phyloP scores from a whole-genome alignment of 2,329 filamentous ascomycete genomes.

The Ascochyta clinopodiicola region DNA sequence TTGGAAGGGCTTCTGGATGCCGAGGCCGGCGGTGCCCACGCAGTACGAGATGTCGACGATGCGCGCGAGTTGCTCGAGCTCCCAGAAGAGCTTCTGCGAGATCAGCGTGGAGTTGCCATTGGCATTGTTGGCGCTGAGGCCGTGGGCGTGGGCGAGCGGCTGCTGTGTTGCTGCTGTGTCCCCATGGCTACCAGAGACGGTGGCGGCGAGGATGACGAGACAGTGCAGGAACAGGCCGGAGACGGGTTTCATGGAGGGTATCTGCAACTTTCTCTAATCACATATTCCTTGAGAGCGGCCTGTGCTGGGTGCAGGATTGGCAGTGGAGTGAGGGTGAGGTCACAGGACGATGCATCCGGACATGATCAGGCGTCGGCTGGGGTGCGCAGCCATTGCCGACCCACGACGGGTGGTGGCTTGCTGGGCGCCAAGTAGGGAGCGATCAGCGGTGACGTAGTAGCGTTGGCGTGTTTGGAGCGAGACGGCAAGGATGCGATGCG shows the following conservation, averaged over 20 bases:
- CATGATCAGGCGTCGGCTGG: background rate
- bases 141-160: conserved; percentile 13
- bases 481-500: conserved; percentile 1
- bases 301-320: conserved; percentile 1
- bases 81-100: conserved; percentile 72
- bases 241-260: conserved; percentile 28
- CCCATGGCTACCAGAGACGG: background rate
- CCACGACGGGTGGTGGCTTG: conserved; percentile 6
- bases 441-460: conserved; percentile 10
- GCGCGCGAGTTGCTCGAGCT: conserved; percentile 86
- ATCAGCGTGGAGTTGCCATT: conserved; percentile 52
- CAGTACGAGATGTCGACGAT: conserved; percentile 96
- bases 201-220: conserved; percentile 25
- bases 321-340: conserved; percentile 27
- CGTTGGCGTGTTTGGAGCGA: conserved; percentile 3
- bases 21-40: conserved; percentile 82
- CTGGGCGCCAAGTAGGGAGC: conserved; percentile 12
- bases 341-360: conserved; percentile 22
- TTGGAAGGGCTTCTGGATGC: conserved; percentile 80
- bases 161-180: no score
- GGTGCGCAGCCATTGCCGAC: conserved; percentile 1
- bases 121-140: conserved; percentile 15
- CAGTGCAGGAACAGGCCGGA: conserved; percentile 29
- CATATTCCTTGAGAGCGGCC: conserved; percentile 34
- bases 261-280: conserved; percentile 21